Base-by-base conservation (phyloP, 2,329 filamentous ascomycete genomes). In the Alternaria solani region DNA sequence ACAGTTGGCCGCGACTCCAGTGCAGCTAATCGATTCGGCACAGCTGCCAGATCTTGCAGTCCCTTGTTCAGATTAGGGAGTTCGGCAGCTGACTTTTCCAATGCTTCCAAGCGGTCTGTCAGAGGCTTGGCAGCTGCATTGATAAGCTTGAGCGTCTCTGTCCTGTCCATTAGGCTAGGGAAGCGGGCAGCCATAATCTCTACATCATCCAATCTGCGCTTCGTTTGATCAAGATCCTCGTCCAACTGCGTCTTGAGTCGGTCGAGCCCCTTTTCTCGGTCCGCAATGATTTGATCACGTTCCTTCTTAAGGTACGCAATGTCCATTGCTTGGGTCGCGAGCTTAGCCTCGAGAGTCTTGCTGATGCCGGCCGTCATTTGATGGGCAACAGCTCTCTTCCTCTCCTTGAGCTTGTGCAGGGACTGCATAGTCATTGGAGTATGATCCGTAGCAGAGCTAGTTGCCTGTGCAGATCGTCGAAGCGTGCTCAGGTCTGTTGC, bases 251-350 rank as follows among this genome's bases (percentile, higher is more conserved):
- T 41, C 18, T 41, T 41, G 18, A 48, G 30, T 20, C 6, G 18
- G 20, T 25, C 18, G 14, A 34, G 8, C 32, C 18, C 20, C 32
- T 26, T 46, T 18, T 51, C 44, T 34, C 49, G 26, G 25, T 36
- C 32, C 30, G 34, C 41, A 26, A n/a, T 56, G 5, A 60, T 16
- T 12, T 56, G 32, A 14, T 59, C 54, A 30, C 55, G 39, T 23
- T 56, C 60, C 43, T 57, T 59, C 34, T 47, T 58, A 6, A 65
- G 57, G 8, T 55, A 41, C 12, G n/a, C 16, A 18, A 63, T 64
- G 3, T 63, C 61, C 9, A 48, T 12, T 26, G 54, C 51, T 12
- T 61, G 57, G 5, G 55, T 51, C 39, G 51, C 47, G 39, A 63
- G 44, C 47, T 51, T 49, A 23, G n/a, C 9, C 4, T 51, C 57